Conservation (phyloP, 768 basidiomycete species). For the Lyophyllum decastes region DNA sequence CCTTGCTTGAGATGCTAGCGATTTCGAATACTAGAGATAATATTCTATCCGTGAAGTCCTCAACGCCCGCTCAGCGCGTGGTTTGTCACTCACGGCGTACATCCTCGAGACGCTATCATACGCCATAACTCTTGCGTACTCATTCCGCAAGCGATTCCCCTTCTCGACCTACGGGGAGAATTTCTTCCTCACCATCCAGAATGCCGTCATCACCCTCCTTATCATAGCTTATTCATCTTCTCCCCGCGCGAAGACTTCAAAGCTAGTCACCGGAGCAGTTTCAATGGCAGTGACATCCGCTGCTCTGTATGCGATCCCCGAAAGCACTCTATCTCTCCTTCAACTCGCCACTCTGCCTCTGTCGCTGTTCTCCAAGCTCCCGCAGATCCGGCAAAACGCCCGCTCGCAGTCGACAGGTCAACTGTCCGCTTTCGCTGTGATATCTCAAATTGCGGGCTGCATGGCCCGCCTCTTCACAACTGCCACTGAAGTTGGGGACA, state of each 20-base stretch:
- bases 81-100: conserved; percentile 85
- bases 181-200: conserved; percentile 88
- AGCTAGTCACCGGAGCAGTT: conserved; percentile 32
- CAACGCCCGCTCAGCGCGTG: conserved; percentile 74
- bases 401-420: conserved; percentile 83
- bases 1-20: neutral
- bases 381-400: conserved; percentile 87
- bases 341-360: conserved; percentile 90
- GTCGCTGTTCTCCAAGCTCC: conserved; percentile 89
- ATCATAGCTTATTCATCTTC: conserved; percentile 67
- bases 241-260: conserved; percentile 22
- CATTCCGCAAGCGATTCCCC: conserved; percentile 82
- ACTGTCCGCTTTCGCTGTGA: conserved; percentile 89
- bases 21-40: conserved; percentile 7
- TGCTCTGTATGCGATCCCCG: conserved; percentile 49
- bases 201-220: conserved; percentile 84
- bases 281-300: conserved; percentile 29
- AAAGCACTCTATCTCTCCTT: conserved; percentile 58
- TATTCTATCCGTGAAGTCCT: conserved; percentile 51
- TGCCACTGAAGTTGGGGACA: conserved; percentile 83
- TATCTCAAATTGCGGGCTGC: conserved; percentile 87
- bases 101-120: conserved; percentile 90
- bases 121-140: conserved; percentile 87
- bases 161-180: conserved; percentile 99
- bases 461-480: conserved; percentile 94